Percentiles rank a stretch among this genome's conserved stretches.
Evolutionary conservation across 352 stramenopile species (phyloP).

Genomic region (Globisporangium yorkense): DNA sequence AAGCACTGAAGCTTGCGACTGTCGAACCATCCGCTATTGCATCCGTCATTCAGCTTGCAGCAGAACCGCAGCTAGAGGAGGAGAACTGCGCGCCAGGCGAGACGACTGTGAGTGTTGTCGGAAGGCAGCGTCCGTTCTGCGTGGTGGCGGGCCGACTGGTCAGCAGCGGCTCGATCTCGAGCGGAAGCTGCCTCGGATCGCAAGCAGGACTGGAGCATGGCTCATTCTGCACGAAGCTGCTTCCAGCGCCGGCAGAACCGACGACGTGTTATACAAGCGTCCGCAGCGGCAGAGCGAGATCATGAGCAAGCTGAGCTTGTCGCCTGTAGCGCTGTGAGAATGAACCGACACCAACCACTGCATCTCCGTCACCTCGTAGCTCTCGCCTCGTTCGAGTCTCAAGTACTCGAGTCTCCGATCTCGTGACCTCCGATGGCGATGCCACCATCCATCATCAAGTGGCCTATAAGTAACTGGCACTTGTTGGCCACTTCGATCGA

Average conservation of each 20-base stretch:
- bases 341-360: background rate
- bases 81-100: constrained; percentile 7
- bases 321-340: too few relatives aligned
- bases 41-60: background rate
- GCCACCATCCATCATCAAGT: too few relatives aligned
- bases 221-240: constrained; percentile 31
- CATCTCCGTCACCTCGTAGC: too few relatives aligned
- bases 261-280: background rate
- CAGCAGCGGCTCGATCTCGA: constrained; percentile 16
- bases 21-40: background rate
- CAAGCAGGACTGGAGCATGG: constrained; percentile 26
- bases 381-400: too few relatives aligned
- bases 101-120: constrained; percentile 29
- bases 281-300: too few relatives aligned
- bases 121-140: constrained; percentile 28
- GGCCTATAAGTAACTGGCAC: background rate
- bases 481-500: background rate
- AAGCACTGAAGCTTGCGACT: background rate
- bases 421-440: too few relatives aligned
- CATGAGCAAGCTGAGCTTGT: too few relatives aligned
- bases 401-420: too few relatives aligned
- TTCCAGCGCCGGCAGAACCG: background rate
- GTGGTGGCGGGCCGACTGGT: constrained; percentile 12
- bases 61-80: too few relatives aligned
- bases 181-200: constrained; percentile 25